Percentiles rank a stretch among this genome's conserved stretches.
Evolutionary conservation across 2,329 filamentous ascomycete genomes (phyloP).

Genomic region (Emydomyces testavorans): DNA sequence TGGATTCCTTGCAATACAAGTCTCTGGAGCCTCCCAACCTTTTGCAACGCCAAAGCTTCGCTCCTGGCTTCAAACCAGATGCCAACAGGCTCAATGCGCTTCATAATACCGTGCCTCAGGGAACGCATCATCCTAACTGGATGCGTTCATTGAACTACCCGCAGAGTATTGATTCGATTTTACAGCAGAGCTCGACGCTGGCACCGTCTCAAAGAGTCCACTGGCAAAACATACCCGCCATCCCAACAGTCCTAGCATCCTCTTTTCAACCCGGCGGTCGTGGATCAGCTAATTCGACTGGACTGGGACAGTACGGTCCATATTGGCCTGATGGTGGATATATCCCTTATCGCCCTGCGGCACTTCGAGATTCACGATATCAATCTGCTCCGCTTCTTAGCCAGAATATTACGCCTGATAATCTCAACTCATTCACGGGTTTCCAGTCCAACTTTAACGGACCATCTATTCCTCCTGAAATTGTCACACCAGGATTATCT

Average conservation of each 20-base stretch:
- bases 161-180: constrained; percentile 49
- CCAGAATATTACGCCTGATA: constrained; percentile 18
- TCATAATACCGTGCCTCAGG: constrained; percentile 21
- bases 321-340: constrained; percentile 55
- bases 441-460: constrained; percentile 24
- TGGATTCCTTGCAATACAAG: constrained; percentile 25
- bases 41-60: constrained; percentile 28
- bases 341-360: constrained; percentile 49
- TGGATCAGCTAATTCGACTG: constrained; percentile 48
- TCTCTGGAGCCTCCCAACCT: constrained; percentile 23
- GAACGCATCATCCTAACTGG: constrained; percentile 30
- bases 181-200: constrained; percentile 45
- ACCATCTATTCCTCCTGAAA: constrained; percentile 20
- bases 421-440: constrained; percentile 23
- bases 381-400: constrained; percentile 18
- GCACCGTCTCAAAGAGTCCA: constrained; percentile 32
- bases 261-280: constrained; percentile 39
- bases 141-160: constrained; percentile 36
- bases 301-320: constrained; percentile 47
- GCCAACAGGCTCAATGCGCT: constrained; percentile 16
- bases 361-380: constrained; percentile 42
- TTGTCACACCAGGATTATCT: constrained; percentile 22
- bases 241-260: constrained; percentile 49
- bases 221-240: constrained; percentile 38
- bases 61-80: constrained; percentile 31